phyloP scores from a whole-genome alignment of 106 monocot species.

The Apostasia ramifera region DNA sequence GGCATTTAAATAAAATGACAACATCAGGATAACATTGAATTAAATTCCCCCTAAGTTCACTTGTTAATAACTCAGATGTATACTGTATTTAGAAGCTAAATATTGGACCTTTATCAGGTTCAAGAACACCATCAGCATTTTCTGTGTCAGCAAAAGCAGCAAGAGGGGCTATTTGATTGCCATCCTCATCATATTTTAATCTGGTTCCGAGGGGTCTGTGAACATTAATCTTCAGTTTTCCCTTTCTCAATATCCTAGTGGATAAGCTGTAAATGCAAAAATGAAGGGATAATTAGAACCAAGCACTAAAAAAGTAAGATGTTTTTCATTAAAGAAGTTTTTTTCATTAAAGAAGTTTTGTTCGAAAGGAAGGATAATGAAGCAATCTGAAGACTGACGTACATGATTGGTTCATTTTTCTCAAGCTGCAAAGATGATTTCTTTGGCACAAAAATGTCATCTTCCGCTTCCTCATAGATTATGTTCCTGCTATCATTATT shows the following conservation, averaged over 20 bases:
- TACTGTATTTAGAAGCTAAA: background rate
- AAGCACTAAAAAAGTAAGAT: background rate
- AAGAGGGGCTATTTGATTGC: conserved; percentile 60
- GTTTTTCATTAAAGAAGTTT: background rate
- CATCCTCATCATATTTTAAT: conserved; percentile 85
- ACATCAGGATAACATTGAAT: too few relatives aligned
- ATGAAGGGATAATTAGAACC: background rate
- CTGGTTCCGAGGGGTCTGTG: conserved; percentile 73
- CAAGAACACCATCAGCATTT: conserved; percentile 15
- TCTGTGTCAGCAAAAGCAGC: conserved; percentile 52
- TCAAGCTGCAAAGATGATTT: conserved; percentile 19
- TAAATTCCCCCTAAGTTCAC: too few relatives aligned
- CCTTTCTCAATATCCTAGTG: conserved; percentile 49
- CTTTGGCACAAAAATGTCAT: conserved; percentile 49
- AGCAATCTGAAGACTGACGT: conserved; percentile 9
- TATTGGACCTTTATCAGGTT: conserved; percentile 36
- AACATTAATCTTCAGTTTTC: conserved; percentile 91
- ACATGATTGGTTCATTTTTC: conserved; percentile 25
- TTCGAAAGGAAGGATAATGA: background rate
- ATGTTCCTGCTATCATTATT: background rate
- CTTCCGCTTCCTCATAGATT: conserved; percentile 24
- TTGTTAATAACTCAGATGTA: background rate
- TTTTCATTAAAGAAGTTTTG: background rate
- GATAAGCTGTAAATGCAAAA: conserved; percentile 31
- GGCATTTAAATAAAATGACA: too few relatives aligned